Evolutionary conservation across 2,329 filamentous ascomycete species (phyloP), one percentile per base, ranked within the genome.

Genomic region (Sarocladium brachiariae): DNA sequence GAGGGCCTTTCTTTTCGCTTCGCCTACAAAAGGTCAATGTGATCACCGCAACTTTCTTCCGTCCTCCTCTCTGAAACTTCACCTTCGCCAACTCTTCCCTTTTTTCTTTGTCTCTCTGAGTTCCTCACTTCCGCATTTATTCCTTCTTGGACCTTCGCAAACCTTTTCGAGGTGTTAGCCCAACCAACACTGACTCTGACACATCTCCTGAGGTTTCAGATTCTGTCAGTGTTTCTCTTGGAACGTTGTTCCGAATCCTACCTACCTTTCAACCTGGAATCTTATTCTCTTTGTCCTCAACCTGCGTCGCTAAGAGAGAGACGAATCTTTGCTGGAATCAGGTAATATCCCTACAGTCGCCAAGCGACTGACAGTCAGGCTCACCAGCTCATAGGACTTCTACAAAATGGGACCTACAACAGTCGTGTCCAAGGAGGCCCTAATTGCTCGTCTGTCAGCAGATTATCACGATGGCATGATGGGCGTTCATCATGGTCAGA

Each of bases 371-470:
- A 21, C 13, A 16, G 6, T 18, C 11, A 19, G 25, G 13, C 39
- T 43, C 21, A 43, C 39, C 16, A 43, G 4, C n/a, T 16, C 9
- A 11, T 14, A 43, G 39, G 3, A 24, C 8, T 8, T 23, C 19
- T n/a, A 4, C 16, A 23, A 4, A 31, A 47, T 47, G 43, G 27
- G 33, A 8, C 33, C 43, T 13, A 33, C 27, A 4, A 30, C 25
- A 5, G 14, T 33, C 25, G 27, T 47, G 5, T 47, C 43, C 5
- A n/a, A 37, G 14, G 30, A 49, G 33, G 46, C 33, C 4, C 33
- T 49, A 6, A 11, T 49, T n/a, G 46, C 46, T 2, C 46, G 46
- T n/a, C 33, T 49, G 25, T 35, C 46, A 11, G 46, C 46, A 14
- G 46, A 49, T 18, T 49, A 37, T 19, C 4, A 27, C 10, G 33